A percentile compares a stretch with the other conserved stretches of the same genome.
phyloP scores from a whole-genome alignment of 78 protist species.

The Diacronema lutheri region DNA sequence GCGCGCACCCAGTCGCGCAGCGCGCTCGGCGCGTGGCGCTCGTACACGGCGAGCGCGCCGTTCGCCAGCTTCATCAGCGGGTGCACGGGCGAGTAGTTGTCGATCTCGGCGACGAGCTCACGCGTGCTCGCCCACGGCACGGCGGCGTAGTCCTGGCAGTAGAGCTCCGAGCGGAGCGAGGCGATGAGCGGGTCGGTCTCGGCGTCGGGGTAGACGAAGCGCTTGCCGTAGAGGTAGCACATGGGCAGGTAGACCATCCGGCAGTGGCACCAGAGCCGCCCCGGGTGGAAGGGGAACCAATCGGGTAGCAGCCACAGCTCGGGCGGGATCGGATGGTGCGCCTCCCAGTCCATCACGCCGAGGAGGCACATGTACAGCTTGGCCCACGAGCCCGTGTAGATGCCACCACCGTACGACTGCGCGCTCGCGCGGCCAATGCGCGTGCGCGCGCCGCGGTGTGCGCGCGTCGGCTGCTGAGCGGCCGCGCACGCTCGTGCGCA shows the following conservation, averaged over 20 bases:
- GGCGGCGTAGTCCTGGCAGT: background rate
- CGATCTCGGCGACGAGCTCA: background rate
- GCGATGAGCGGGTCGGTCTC: background rate
- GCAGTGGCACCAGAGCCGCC: slow-evolving; percentile 86
- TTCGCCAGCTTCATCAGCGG: background rate
- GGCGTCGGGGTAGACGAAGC: background rate
- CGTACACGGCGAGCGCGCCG: slow-evolving; percentile 38
- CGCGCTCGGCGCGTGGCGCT: slow-evolving; percentile 29
- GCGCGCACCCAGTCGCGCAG: slow-evolving; percentile 43
- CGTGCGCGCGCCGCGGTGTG: background rate
- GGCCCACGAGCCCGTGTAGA: slow-evolving; percentile 87
- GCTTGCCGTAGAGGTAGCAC: slow-evolving; percentile 75
- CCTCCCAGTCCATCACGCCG: slow-evolving; percentile 72
- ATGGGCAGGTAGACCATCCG: slow-evolving; percentile 91
- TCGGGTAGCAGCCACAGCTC: slow-evolving; percentile 84
- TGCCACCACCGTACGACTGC: slow-evolving; percentile 58
- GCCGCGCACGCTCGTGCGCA: background rate
- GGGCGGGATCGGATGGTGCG: slow-evolving; percentile 72
- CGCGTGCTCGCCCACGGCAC: background rate
- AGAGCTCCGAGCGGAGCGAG: slow-evolving; percentile 29
- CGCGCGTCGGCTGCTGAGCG: background rate
- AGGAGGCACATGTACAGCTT: slow-evolving; percentile 77
- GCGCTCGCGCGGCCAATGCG: background rate
- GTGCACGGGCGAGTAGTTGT: slow-evolving; percentile 10
- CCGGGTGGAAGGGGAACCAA: slow-evolving; percentile 73